Conservation (phyloP, 1,284 basidiomycete genomes). For the Ustilago curta region DNA sequence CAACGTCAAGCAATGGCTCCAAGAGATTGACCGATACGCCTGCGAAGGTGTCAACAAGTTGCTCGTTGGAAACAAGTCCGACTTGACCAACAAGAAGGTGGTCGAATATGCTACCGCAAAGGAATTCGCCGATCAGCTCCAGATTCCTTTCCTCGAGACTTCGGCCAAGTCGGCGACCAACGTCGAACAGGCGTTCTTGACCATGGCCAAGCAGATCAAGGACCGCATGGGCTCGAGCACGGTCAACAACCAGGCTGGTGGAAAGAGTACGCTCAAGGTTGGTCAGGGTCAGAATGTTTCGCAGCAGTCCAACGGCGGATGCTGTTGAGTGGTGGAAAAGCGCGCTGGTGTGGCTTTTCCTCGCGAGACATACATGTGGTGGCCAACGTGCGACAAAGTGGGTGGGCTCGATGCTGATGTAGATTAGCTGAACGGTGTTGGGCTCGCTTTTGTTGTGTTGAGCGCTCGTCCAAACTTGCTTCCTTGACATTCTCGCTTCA, state of each 20-base stretch:
- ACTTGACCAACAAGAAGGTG: slow-evolving; percentile 97
- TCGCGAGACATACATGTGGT: neutral
- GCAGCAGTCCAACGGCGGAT: slow-evolving; percentile 60
- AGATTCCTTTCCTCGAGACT: slow-evolving; percentile 71
- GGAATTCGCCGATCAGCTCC: slow-evolving; percentile 72
- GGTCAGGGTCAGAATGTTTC: slow-evolving; percentile 67
- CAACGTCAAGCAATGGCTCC: slow-evolving; percentile 99
- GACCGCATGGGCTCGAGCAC: slow-evolving; percentile 68
- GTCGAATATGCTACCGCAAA: slow-evolving; percentile 98
- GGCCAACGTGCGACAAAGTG: neutral
- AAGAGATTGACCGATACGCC: slow-evolving; percentile 99
- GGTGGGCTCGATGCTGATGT: neutral
- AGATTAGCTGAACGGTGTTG: slow-evolving; percentile 7
- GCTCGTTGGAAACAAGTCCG: slow-evolving; percentile 97
- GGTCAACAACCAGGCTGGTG: slow-evolving; percentile 62
- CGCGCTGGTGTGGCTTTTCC: slow-evolving; percentile 8
- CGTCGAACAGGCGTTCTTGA: slow-evolving; percentile 72
- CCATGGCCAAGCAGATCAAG: slow-evolving; percentile 71
- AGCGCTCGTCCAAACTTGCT: neutral
- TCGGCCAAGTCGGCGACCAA: slow-evolving; percentile 72
- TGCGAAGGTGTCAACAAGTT: slow-evolving; percentile 99
- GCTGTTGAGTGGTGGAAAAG: slow-evolving; percentile 50
- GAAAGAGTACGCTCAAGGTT: slow-evolving; percentile 68
- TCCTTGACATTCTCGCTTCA: neutral
- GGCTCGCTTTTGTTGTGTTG: neutral